Percentiles rank a stretch among this genome's conserved stretches.
These are phyloP conservation scores for Vigna radiata DNA, from an alignment of 306 rosid species.

Conservation along the genomic window DNA sequence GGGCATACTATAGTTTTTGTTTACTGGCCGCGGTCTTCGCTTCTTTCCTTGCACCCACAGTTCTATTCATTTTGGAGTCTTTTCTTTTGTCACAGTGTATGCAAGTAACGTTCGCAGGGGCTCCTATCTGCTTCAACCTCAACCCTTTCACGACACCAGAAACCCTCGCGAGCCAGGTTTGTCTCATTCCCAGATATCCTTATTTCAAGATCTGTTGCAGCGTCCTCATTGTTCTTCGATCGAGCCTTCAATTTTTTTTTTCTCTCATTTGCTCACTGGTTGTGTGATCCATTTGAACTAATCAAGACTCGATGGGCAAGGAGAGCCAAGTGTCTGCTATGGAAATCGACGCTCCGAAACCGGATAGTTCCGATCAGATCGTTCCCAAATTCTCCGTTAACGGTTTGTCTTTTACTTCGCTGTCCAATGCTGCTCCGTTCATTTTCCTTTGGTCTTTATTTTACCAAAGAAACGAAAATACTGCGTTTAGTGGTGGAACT, in stretches of 20 bases:
- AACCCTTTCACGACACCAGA: not conserved
- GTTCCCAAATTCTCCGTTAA: conserved; percentile 77
- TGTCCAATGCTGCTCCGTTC: not conserved
- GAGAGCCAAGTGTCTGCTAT: conserved; percentile 63
- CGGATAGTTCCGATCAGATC: conserved; percentile 63
- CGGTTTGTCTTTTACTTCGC: conserved; percentile 51
- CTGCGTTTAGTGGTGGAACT: not conserved
- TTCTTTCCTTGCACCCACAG: not conserved
- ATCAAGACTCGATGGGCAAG: conserved; percentile 55
- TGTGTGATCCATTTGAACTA: conserved; percentile 19
- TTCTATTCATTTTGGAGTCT: not conserved
- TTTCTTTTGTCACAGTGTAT: not conserved
- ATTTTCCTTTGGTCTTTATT: not conserved
- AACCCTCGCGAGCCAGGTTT: conserved; percentile 20
- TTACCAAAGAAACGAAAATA: not conserved
- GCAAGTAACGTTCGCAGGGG: not conserved
- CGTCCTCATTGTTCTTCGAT: not conserved
- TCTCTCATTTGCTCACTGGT: conserved; percentile 1
- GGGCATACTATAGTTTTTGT: not conserved
- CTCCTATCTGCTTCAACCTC: not conserved
- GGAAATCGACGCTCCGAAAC: conserved; percentile 77
- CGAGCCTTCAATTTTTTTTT: conserved; percentile 13
- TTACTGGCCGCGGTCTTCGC: not conserved
- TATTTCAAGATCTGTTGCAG: conserved; percentile 36
- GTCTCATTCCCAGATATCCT: conserved; percentile 2